Evolutionary conservation across 352 stramenopile species (phyloP), one percentile per base, ranked within the genome.

Genomic region (Phytophthora niederhauseri): DNA sequence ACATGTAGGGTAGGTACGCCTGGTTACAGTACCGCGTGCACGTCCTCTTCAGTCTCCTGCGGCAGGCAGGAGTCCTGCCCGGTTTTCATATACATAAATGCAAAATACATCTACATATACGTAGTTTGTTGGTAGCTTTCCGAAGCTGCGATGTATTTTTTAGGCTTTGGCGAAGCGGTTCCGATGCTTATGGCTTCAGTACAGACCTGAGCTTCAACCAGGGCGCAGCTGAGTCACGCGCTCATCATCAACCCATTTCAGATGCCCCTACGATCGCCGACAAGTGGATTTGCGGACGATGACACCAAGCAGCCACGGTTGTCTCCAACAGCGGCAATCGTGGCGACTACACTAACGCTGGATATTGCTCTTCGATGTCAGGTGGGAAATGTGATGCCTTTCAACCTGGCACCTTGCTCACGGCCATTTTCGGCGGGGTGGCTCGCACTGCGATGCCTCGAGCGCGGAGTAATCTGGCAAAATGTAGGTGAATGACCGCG

Each of bases 251-350:
- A 71, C 64, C 26, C 57, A 66, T 66, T 55, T 61, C 31, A 31
- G 57, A 17, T 70, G 56, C 49, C 64, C 26, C 57, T 61, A 61
- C 64, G 50, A 70, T 70, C 56, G 31, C 28, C 57, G 36, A 66
- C 57, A 61, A 61, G 19, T 66, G 64, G 64, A 70, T 70, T 70
- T 70, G 64, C 56, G 24, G 46, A 64, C 57, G 22, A 31, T 52
- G 30, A 62, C 19, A 3, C 14, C 31, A 50, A 61, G 15, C 38
- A 22, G 36, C 8, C 24, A 60, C 17, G 20, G 43, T 46, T 64
- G 57, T 50, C 20, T 31, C 28, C 28, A 31, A 28, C 45, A 41
- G 8, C 20, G 31, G 46, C 20, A 11, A 43, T 20, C 12, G 6
- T 14, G 15, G 34, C 49, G 49, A 67, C 34, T n/a, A n/a, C n/a